phyloP scores from a whole-genome alignment of 1,139 yeast species.

The Suhomyces kunorum region DNA sequence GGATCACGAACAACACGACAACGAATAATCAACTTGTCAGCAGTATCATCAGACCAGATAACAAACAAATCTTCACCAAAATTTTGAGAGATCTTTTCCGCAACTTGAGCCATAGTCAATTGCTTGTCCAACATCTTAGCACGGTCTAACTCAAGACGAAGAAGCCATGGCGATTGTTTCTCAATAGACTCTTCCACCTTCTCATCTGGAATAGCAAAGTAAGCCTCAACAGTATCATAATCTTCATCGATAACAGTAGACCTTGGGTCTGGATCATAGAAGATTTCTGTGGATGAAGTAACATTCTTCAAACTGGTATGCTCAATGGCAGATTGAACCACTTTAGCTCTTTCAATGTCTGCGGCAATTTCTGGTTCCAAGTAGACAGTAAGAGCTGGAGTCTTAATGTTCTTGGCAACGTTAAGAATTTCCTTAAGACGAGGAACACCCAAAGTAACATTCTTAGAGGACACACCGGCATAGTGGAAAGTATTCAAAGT shows the following conservation, averaged over 20 bases:
- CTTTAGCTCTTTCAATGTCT: constrained; percentile 92
- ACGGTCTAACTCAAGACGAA: constrained; percentile 95
- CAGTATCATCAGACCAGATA: constrained; percentile 99
- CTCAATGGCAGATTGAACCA: constrained; percentile 94
- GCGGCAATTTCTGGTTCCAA: constrained; percentile 76
- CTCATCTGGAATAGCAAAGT: constrained; percentile 96
- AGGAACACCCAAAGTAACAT: constrained; percentile 99
- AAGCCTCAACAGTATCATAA: constrained; percentile 94
- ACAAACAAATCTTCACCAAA: constrained; percentile 95
- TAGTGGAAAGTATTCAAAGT: constrained; percentile 99
- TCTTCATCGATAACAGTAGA: constrained; percentile 95
- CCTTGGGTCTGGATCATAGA: constrained; percentile 97
- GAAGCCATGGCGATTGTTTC: constrained; percentile 96
- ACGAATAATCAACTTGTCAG: constrained; percentile 93
- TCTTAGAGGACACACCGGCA: constrained; percentile 99
- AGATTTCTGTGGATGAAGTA: constrained; percentile 95
- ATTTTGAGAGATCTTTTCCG: constrained; percentile 89
- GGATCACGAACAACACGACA: constrained; percentile 99
- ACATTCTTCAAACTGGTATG: constrained; percentile 94
- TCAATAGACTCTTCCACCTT: constrained; percentile 91
- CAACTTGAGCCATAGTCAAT: constrained; percentile 97
- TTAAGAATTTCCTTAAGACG: constrained; percentile 98
- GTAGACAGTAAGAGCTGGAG: constrained; percentile 96
- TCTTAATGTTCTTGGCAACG: constrained; percentile 96
- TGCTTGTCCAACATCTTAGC: constrained; percentile 98